A percentile compares a stretch with the other conserved stretches of the same genome.
These are phyloP conservation scores for Forsythia suspensa DNA, from an alignment of 257 asterid species.

Conservation along the genomic window DNA sequence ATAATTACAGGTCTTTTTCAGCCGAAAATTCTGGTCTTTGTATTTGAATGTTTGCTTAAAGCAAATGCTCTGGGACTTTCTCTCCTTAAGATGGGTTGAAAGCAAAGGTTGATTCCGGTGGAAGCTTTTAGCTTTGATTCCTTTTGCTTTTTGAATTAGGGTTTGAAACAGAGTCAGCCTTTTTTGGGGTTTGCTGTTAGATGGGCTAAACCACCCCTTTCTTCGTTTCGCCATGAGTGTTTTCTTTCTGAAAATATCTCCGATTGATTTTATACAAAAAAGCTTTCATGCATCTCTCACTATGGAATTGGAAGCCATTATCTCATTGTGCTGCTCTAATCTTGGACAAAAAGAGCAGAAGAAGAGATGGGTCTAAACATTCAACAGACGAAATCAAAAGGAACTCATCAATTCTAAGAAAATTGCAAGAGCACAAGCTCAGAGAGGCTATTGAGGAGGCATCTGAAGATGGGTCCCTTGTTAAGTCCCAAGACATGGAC, in stretches of 20 bases:
- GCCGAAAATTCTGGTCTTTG: constrained; percentile 30
- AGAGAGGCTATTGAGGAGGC: constrained; percentile 99
- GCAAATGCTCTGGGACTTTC: constrained; percentile 47
- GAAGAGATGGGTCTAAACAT: constrained; percentile 63
- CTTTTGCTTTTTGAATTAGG: constrained; percentile 65
- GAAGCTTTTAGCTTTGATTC: constrained; percentile 60
- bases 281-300: constrained; percentile 90
- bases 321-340: constrained; percentile 94
- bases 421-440: constrained; percentile 82
- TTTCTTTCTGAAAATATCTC: constrained; percentile 26
- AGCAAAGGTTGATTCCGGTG: constrained; percentile 64
- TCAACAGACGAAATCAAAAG: constrained; percentile 61
- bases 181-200: constrained; percentile 45
- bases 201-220: constrained; percentile 49
- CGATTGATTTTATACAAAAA: constrained; percentile 25
- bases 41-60: constrained; percentile 49
- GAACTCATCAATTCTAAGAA: constrained; percentile 68
- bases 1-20: constrained; percentile 22
- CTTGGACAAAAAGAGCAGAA: constrained; percentile 91
- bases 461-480: constrained; percentile 88
- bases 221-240: constrained; percentile 31
- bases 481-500: constrained; percentile 82
- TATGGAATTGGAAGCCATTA: constrained; percentile 99
- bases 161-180: constrained; percentile 44
- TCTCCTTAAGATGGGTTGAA: constrained; percentile 54